phyloP scores from a whole-genome alignment of 164 flowering plant genomes.

The Vitis vinifera region ASM3070453v1 NC_081807.1:7548501-7549000 shows the following conservation, averaged over 20 bases:
- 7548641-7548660: neutral
- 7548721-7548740: constrained; percentile 91
- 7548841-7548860: no score
- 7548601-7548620: neutral
- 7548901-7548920: no score
- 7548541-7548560: neutral
- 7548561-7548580: neutral
- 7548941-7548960: no score
- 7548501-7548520: neutral
- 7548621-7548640: neutral
- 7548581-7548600: neutral
- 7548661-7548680: constrained; percentile 44
- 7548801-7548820: neutral
- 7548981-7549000: no score
- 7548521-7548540: neutral
- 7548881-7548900: no score
- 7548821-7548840: no score
- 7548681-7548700: constrained; percentile 58
- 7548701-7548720: constrained; percentile 82
- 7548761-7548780: constrained; percentile 7
- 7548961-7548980: no score
- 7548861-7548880: no score
- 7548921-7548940: no score
- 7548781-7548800: neutral
- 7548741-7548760: constrained; percentile 79